Evolutionary conservation across 345 rosid genomes (phyloP).

Genomic region (Stellera chamaejasme): DNA sequence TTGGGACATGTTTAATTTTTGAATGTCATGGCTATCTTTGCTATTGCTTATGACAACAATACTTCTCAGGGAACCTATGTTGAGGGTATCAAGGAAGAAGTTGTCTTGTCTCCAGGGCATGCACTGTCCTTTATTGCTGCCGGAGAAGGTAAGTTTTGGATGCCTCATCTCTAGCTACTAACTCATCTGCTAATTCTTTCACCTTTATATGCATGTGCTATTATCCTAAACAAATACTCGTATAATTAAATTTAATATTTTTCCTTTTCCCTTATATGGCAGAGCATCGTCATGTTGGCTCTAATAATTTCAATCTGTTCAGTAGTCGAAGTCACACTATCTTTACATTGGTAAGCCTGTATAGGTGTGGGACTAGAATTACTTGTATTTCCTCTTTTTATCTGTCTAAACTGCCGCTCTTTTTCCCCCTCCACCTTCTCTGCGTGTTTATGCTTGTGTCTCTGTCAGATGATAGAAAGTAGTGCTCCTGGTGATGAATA

Average conservation of each 20-base stretch:
- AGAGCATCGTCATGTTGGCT: slow-evolving; percentile 99
- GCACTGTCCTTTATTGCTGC: slow-evolving; percentile 98
- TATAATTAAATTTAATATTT: slow-evolving; percentile 1
- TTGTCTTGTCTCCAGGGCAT: slow-evolving; percentile 97
- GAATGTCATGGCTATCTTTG: not conserved
- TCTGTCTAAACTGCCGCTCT: not conserved
- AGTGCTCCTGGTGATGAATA: slow-evolving; percentile 89
- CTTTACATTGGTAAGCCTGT: slow-evolving; percentile 72
- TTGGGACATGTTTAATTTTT: not conserved
- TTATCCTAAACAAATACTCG: slow-evolving; percentile 3
- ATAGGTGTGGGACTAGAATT: slow-evolving; percentile 5
- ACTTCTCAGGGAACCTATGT: slow-evolving; percentile 87
- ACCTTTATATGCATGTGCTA: not conserved
- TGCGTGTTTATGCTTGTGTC: slow-evolving; percentile 1
- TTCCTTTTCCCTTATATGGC: slow-evolving; percentile 11
- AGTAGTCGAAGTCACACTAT: slow-evolving; percentile 99
- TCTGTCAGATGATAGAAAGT: slow-evolving; percentile 94
- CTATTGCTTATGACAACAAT: slow-evolving; percentile 1
- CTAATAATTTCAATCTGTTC: slow-evolving; percentile 91
- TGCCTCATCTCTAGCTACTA: slow-evolving; percentile 4
- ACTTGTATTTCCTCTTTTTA: not conserved
- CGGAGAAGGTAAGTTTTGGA: slow-evolving; percentile 69
- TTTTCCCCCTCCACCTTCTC: not conserved
- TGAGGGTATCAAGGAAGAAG: slow-evolving; percentile 99
- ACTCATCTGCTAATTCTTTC: not conserved